Evolutionary conservation across 208 protist species (phyloP).

Genomic region (Leishmania aethiopica): DNA sequence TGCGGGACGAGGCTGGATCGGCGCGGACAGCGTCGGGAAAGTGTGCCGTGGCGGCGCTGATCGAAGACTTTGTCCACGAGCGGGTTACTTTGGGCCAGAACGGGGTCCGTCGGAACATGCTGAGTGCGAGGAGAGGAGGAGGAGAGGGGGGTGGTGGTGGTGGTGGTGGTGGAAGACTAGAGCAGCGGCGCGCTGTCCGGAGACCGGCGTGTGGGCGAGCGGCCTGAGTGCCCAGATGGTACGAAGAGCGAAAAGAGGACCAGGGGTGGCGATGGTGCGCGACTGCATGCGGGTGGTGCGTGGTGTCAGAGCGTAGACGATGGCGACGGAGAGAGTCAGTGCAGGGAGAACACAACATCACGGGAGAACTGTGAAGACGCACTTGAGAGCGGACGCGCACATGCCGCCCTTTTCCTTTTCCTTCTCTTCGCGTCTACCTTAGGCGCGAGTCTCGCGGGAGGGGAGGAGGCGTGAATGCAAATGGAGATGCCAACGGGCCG

Average conservation of each 20-base stretch:
- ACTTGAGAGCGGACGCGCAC: background rate
- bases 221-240: background rate
- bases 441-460: background rate
- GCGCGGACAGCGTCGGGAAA: slow-evolving; percentile 67
- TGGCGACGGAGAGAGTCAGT: background rate
- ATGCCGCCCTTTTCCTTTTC: background rate
- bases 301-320: background rate
- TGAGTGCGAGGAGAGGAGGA: background rate
- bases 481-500: background rate
- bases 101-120: slow-evolving; percentile 67
- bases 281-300: background rate
- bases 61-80: slow-evolving; percentile 73
- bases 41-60: slow-evolving; percentile 62
- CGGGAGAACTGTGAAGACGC: background rate
- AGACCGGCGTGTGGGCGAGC: background rate
- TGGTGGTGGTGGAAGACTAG: no score
- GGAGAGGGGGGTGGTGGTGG: no score
- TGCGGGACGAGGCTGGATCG: slow-evolving; percentile 63
- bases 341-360: background rate
- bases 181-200: background rate
- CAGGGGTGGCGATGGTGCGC: background rate
- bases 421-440: background rate
- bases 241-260: background rate
- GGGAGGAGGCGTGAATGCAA: no score
- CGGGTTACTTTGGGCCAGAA: slow-evolving; percentile 64